phyloP scores from a whole-genome alignment of 2,329 filamentous ascomycete genomes.

The Trichoderma polysporum region DNA sequence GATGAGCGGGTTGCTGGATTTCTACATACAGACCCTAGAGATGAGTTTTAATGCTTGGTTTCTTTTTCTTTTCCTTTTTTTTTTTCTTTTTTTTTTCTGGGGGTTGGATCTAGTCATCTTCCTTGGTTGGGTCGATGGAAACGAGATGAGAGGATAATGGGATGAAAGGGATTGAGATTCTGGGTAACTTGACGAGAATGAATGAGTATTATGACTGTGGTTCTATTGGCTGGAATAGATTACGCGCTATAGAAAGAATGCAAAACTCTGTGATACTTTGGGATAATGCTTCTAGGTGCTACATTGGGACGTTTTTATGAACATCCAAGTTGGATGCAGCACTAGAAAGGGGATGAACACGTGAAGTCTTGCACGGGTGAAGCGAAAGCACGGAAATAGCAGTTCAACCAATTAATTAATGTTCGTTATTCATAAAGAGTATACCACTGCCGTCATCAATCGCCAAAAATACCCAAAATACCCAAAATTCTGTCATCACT shows the following conservation, averaged over 20 bases:
- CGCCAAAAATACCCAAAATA: neutral
- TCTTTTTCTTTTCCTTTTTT: neutral
- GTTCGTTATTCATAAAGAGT: neutral
- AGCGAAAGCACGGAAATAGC: neutral
- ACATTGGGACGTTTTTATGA: neutral
- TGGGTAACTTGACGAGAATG: neutral
- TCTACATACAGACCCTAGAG: neutral
- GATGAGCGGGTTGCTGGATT: neutral
- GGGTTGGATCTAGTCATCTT: neutral
- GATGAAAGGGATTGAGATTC: neutral
- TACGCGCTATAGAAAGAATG: conserved; percentile 11
- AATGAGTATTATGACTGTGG: conserved; percentile 1
- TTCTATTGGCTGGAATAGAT: conserved; percentile 9
- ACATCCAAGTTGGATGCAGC: neutral
- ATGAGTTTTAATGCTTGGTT: neutral
- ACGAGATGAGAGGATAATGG: neutral
- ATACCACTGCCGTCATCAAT: neutral
- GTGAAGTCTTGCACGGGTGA: too few species aligned
- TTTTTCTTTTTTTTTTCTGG: neutral
- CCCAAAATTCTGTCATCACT: neutral
- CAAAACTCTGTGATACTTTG: neutral
- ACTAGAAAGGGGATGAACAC: neutral
- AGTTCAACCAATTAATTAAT: neutral
- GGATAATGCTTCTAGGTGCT: neutral
- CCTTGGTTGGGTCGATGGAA: neutral